Percentiles rank a stretch among this genome's conserved stretches.
Evolutionary conservation across 176 grass and related monocot genomes (phyloP).

Genomic region (Musa itinerans): DNA sequence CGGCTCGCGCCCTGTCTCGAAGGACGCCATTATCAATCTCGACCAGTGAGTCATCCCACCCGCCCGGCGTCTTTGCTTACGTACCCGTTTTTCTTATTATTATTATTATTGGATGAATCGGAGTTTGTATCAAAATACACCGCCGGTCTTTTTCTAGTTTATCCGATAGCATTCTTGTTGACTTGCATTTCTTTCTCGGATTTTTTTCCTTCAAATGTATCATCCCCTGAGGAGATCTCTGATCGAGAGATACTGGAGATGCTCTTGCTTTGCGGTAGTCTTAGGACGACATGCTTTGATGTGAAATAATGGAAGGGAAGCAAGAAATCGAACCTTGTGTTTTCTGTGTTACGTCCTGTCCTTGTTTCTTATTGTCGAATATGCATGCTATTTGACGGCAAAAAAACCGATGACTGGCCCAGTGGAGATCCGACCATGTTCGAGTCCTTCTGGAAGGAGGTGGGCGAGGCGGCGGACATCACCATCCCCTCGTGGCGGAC

Average conservation of each 20-base stretch:
- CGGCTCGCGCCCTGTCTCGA: constrained; percentile 17
- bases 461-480: constrained; percentile 38
- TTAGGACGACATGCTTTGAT: too few relatives aligned
- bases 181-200: too few relatives aligned
- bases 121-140: too few relatives aligned
- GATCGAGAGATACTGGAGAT: too few relatives aligned
- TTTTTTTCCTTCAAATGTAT: too few relatives aligned
- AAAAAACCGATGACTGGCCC: constrained; percentile 1
- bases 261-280: too few relatives aligned
- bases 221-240: too few relatives aligned
- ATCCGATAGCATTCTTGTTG: neutral
- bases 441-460: constrained; percentile 62
- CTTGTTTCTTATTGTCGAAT: neutral
- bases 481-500: constrained; percentile 59
- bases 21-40: constrained; percentile 41
- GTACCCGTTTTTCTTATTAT: too few relatives aligned
- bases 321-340: too few relatives aligned
- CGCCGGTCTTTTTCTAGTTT: neutral
- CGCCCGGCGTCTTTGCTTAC: too few relatives aligned
- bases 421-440: constrained; percentile 92
- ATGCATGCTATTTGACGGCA: neutral
- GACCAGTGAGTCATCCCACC: constrained; percentile 46
- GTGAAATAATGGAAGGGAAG: too few relatives aligned
- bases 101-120: neutral
- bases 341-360: neutral